phyloP scores from a whole-genome alignment of 2,329 filamentous ascomycete genomes.

The Talaromyces sp. region DNA sequence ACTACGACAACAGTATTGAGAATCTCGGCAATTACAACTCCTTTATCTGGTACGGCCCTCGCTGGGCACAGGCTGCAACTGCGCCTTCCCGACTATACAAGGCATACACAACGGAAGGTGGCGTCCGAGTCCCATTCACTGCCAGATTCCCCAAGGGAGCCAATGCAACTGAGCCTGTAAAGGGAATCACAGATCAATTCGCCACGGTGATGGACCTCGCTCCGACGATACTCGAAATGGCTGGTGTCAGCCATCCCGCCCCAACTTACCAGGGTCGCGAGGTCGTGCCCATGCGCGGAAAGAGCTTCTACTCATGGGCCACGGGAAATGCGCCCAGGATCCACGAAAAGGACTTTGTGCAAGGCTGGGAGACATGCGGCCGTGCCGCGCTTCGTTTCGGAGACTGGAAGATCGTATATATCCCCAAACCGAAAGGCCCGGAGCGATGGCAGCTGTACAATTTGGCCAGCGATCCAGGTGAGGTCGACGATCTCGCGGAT shows the following conservation, averaged over 20 bases:
- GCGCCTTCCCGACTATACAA: not conserved
- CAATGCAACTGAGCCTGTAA: slow-evolving; percentile 44
- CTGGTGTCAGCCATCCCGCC: slow-evolving; percentile 28
- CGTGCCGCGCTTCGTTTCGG: slow-evolving; percentile 54
- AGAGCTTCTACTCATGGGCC: not conserved
- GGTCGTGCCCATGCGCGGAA: not conserved
- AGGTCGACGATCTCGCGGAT: slow-evolving; percentile 43
- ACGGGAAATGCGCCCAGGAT: slow-evolving; percentile 31
- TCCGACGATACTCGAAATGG: slow-evolving; percentile 44
- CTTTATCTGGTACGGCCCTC: slow-evolving; percentile 59
- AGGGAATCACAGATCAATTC: slow-evolving; percentile 54
- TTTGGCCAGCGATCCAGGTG: slow-evolving; percentile 29
- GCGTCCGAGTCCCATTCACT: not conserved
- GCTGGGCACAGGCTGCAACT: not conserved
- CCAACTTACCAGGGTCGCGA: not conserved
- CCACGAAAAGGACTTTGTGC: slow-evolving; percentile 51
- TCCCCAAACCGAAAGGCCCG: slow-evolving; percentile 50
- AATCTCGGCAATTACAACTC: slow-evolving; percentile 57
- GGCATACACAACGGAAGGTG: not conserved
- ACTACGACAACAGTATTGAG: slow-evolving; percentile 57
- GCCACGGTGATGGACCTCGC: slow-evolving; percentile 53
- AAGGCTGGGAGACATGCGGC: slow-evolving; percentile 57
- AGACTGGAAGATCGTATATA: slow-evolving; percentile 57
- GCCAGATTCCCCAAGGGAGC: not conserved
- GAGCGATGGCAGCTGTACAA: slow-evolving; percentile 27